Conservation (phyloP, 1,284 basidiomycete species). For the Trametes sp. region DNA sequence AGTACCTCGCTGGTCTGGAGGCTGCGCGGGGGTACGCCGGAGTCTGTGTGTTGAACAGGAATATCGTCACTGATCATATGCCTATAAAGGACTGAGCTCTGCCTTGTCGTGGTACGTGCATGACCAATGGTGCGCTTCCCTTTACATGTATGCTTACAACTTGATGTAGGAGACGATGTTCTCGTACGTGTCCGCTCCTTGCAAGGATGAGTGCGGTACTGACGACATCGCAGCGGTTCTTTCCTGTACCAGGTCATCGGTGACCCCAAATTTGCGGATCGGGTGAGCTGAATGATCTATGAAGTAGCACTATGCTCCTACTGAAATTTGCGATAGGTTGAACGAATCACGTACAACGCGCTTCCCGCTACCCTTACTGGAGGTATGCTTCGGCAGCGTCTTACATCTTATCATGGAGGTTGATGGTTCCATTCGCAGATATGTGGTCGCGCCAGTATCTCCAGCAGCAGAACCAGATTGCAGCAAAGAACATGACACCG, state of each 20-base stretch:
- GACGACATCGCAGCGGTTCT: constrained; percentile 49
- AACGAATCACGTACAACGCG: constrained; percentile 65
- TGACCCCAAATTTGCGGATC: constrained; percentile 62
- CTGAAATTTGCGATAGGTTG: constrained; percentile 48
- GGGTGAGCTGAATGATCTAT: constrained; percentile 45
- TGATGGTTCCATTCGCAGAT: constrained; percentile 42
- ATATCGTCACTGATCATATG: background rate
- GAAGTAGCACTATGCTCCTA: background rate
- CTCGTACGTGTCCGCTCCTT: constrained; percentile 48
- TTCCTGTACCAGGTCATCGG: constrained; percentile 66
- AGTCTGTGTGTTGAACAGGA: constrained; percentile 14
- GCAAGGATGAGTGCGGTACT: background rate
- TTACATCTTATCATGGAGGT: too few species aligned
- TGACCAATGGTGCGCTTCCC: background rate
- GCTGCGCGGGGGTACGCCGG: constrained; percentile 61
- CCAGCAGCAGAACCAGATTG: constrained; percentile 68
- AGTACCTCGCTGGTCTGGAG: constrained; percentile 63
- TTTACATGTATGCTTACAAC: background rate
- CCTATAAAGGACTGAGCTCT: constrained; percentile 56
- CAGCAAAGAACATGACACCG: constrained; percentile 64
- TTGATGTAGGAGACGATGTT: constrained; percentile 63
- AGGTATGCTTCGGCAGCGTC: constrained; percentile 36
- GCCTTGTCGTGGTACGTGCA: constrained; percentile 60
- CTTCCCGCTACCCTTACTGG: constrained; percentile 62
- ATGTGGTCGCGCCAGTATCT: constrained; percentile 70